These are phyloP conservation scores for Purshia tridentata DNA, from an alignment of 306 rosid species.

Conservation along the genomic window DNA sequence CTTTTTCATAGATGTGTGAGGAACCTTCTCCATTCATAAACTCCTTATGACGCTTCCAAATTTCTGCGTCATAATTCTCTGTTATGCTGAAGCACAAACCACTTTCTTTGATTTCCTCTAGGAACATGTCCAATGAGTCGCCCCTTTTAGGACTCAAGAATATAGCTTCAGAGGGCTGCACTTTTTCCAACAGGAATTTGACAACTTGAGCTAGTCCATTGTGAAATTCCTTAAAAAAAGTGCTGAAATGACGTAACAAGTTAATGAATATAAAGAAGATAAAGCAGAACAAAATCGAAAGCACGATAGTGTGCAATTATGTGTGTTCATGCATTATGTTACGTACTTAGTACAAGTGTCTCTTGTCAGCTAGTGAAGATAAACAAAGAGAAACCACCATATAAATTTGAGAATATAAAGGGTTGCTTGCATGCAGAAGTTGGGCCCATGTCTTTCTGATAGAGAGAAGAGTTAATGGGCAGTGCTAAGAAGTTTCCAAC, in stretches of 20 bases:
- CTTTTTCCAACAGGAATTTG: constrained; percentile 49
- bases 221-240: constrained; percentile 81
- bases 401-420: constrained; percentile 21
- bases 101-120: constrained; percentile 53
- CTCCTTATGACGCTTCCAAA: constrained; percentile 60
- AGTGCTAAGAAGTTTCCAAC: neutral
- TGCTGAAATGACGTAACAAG: constrained; percentile 56
- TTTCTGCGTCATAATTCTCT: constrained; percentile 59
- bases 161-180: constrained; percentile 56
- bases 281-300: constrained; percentile 34
- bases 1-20: constrained; percentile 71
- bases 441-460: constrained; percentile 5
- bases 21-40: constrained; percentile 52
- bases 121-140: constrained; percentile 61
- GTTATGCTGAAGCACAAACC: constrained; percentile 56
- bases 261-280: constrained; percentile 32
- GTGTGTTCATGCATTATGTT: constrained; percentile 30
- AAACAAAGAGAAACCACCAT: constrained; percentile 22
- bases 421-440: constrained; percentile 3
- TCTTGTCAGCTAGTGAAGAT: constrained; percentile 20
- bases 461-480: constrained; percentile 11
- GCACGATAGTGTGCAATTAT: constrained; percentile 35
- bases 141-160: constrained; percentile 83
- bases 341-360: constrained; percentile 22
- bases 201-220: constrained; percentile 59